Conservation (phyloP, 2,329 filamentous ascomycete species). For the Paecilomyces formosus region DNA sequence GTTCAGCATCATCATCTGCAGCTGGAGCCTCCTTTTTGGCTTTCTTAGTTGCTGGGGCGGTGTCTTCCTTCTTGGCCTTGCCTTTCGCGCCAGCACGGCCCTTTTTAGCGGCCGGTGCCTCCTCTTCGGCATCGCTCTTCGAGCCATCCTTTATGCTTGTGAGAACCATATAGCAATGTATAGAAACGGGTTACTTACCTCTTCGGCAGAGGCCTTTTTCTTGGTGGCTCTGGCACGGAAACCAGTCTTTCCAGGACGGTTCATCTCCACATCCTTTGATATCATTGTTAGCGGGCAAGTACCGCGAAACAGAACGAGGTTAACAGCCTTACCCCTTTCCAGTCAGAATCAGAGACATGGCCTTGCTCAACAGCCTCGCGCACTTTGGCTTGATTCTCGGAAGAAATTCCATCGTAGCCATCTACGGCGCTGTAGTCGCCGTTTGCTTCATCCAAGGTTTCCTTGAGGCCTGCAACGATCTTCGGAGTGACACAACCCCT, state of each 20-base stretch:
- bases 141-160: slow-evolving; percentile 6
- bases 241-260: slow-evolving; percentile 59
- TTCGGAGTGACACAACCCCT: slow-evolving; percentile 86
- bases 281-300: slow-evolving; percentile 7
- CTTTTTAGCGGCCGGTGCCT: slow-evolving; percentile 10
- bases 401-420: slow-evolving; percentile 69
- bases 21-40: slow-evolving; percentile 5
- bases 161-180: not conserved
- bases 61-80: slow-evolving; percentile 3
- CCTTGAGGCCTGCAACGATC: slow-evolving; percentile 58
- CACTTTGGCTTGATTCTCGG: slow-evolving; percentile 66
- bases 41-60: not conserved
- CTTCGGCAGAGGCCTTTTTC: slow-evolving; percentile 21
- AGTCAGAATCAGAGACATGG: slow-evolving; percentile 78
- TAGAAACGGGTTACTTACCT: slow-evolving; percentile 8
- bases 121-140: slow-evolving; percentile 6
- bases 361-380: slow-evolving; percentile 64
- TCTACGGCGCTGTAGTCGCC: slow-evolving; percentile 63
- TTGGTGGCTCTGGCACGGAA: slow-evolving; percentile 45
- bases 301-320: not conserved
- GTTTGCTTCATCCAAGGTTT: slow-evolving; percentile 36
- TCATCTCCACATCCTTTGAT: slow-evolving; percentile 64
- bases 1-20: slow-evolving; percentile 4
- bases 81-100: slow-evolving; percentile 6
- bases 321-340: slow-evolving; percentile 65